phyloP scores from a whole-genome alignment of 2,329 filamentous ascomycete species.

The Penicillium griseofulvum region DNA sequence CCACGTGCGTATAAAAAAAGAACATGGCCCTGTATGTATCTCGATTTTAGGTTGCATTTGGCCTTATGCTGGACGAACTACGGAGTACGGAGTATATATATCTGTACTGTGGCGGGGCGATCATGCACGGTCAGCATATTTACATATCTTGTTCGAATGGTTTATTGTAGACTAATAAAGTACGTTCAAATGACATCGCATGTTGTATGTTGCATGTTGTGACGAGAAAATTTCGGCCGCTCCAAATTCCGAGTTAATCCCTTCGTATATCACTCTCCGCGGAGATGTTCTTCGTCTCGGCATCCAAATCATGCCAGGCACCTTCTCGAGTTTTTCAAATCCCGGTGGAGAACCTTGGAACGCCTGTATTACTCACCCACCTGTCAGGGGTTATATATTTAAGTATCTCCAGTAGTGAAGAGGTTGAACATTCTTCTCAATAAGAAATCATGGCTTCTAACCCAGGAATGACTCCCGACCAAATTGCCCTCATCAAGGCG shows the following conservation, averaged over 20 bases:
- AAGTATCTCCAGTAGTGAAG: neutral
- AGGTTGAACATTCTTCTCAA: neutral
- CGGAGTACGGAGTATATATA: no score
- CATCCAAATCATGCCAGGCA: neutral
- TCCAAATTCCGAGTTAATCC: neutral
- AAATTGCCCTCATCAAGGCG: slow-evolving; percentile 65
- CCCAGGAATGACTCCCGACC: slow-evolving; percentile 41
- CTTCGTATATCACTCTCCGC: neutral
- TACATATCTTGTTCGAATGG: neutral
- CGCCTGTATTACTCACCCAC: neutral
- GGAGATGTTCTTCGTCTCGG: neutral
- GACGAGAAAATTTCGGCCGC: slow-evolving; percentile 8
- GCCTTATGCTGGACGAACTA: neutral
- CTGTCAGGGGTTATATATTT: neutral
- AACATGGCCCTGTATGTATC: neutral
- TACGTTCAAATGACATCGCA: neutral
- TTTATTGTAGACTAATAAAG: neutral
- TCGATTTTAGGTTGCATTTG: neutral
- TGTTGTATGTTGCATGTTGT: neutral
- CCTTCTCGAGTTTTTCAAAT: neutral
- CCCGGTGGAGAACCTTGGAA: neutral
- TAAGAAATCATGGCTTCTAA: slow-evolving; percentile 16
- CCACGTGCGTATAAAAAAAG: neutral
- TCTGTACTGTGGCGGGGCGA: no score
- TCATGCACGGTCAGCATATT: no score